Evolutionary conservation across 2,329 filamentous ascomycete genomes (phyloP).

Genomic region (Hansfordia pulvinata): DNA sequence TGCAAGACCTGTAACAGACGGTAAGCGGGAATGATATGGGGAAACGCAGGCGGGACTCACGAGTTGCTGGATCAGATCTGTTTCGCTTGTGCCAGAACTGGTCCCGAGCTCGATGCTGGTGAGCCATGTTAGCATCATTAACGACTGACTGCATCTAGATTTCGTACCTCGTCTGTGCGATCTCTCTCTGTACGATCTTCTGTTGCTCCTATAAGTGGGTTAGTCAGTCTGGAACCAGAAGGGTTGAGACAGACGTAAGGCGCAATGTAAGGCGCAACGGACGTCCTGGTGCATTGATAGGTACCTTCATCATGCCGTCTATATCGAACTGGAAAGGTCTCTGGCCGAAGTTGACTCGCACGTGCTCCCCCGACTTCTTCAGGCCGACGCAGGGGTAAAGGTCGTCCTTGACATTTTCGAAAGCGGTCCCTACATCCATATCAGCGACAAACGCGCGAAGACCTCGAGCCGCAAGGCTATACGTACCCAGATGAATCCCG

Average conservation of each 20-base stretch:
- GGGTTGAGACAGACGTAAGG: neutral
- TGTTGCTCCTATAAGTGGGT: slow-evolving; percentile 39
- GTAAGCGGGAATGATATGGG: too few species aligned
- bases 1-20: slow-evolving; percentile 56
- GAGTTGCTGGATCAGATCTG: slow-evolving; percentile 67
- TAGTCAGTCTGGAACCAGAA: slow-evolving; percentile 2
- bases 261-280: too few species aligned
- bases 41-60: slow-evolving; percentile 27
- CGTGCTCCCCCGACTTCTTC: slow-evolving; percentile 48
- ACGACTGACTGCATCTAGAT: too few species aligned
- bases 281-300: too few species aligned
- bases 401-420: slow-evolving; percentile 50
- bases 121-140: slow-evolving; percentile 6
- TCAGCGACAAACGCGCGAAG: slow-evolving; percentile 9
- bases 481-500: slow-evolving; percentile 37
- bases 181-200: slow-evolving; percentile 42
- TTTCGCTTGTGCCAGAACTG: slow-evolving; percentile 57
- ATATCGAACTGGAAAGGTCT: slow-evolving; percentile 84
- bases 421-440: slow-evolving; percentile 51
- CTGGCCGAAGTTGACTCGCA: slow-evolving; percentile 55
- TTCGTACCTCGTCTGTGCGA: slow-evolving; percentile 31
- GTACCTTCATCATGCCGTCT: slow-evolving; percentile 66
- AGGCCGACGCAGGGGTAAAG: slow-evolving; percentile 57
- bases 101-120: slow-evolving; percentile 49
- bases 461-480: slow-evolving; percentile 1